Evolutionary conservation across 2,329 filamentous ascomycete species (phyloP), one percentile per base, ranked within the genome.

Genomic region (Dichotomopilus funicola): DNA sequence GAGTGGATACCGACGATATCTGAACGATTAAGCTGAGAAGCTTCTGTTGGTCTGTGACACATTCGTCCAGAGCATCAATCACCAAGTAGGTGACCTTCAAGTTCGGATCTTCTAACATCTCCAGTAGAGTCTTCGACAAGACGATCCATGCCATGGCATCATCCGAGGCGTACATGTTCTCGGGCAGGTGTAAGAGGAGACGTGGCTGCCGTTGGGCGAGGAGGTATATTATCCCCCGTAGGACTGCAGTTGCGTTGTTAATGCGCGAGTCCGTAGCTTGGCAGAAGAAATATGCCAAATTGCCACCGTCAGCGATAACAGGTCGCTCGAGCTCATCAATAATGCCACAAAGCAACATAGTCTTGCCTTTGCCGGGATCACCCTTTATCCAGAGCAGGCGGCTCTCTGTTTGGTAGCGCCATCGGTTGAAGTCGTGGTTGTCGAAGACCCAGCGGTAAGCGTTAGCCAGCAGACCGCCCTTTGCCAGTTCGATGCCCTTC

Each of bases 351-450:
- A 74, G 40, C 0, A 74, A 58, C 70, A 75, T 75, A 0, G 72
- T 75, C 59, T 75, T 75, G 13, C 73, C 73, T 34, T 71, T 75
- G 1, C 72, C 72, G 0, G 72, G 53, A 27, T 46, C 53, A 27
- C 53, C 53, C 7, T 42, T 50, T 35, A 55, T 55, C 53, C 48
- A 55, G 66, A 76, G 66, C 12, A 73, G 52, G 0, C 45, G 55
- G 40, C 19, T 59, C 0, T 61, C 36, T 0, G 36, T 2, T 10
- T 64, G 50, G 5, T 62, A 38, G 1, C 34, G 58, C 68, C 67
- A 71, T 58, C 47, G 34, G 2, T 34, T 31, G 41, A 68, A 73
- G 0, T 64, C 46, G 0, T 46, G 10, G 33, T 67, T 49, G 0
- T 65, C 54, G 1, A 75, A 62, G 7, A 75, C 64, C 72, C 71